phyloP scores from a whole-genome alignment of 108 stramenopile species.

The Hondaea fermentalgiana region DNA sequence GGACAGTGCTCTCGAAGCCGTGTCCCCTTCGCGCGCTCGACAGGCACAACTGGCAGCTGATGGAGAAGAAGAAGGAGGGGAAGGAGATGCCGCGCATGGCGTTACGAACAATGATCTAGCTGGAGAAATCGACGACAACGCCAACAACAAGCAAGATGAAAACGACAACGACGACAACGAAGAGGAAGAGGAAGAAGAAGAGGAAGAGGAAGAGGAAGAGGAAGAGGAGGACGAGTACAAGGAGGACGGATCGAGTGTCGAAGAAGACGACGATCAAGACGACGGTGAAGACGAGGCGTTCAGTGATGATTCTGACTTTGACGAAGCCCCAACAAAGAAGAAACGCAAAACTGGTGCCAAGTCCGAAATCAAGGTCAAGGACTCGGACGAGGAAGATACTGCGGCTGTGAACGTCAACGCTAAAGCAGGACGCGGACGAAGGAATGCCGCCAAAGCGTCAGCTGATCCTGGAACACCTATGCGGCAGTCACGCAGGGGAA shows the following conservation, averaged over 20 bases:
- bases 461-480: neutral
- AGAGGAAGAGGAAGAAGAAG: neutral
- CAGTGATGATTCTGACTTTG: neutral
- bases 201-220: neutral
- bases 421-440: no score
- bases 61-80: neutral
- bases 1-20: neutral
- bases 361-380: neutral
- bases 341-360: neutral
- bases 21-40: neutral
- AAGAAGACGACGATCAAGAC: neutral
- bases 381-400: neutral
- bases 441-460: neutral
- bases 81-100: neutral
- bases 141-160: no score
- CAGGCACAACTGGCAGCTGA: no score
- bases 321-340: neutral
- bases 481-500: neutral
- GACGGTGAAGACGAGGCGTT: neutral
- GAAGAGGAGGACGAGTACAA: neutral
- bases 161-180: no score
- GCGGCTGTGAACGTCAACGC: neutral
- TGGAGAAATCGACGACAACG: neutral
- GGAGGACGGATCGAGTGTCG: neutral
- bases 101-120: neutral